These are phyloP conservation scores for Cordyceps militaris DNA, from an alignment of 2,329 filamentous ascomycete species.

Conservation along the genomic window DNA sequence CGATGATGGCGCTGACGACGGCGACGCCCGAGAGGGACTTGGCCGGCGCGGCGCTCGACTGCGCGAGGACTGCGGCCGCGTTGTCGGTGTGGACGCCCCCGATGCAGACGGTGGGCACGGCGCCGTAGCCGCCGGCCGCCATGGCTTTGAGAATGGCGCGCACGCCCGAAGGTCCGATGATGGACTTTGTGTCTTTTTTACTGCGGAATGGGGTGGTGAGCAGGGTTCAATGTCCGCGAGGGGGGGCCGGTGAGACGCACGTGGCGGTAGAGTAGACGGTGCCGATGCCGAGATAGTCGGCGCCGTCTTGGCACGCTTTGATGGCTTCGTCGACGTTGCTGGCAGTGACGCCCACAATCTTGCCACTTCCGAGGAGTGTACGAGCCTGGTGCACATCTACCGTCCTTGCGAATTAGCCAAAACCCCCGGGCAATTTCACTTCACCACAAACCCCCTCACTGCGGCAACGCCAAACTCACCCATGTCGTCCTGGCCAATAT, in stretches of 20 bases:
- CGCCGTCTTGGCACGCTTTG: conserved; percentile 65
- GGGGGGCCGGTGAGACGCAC: conserved; percentile 32
- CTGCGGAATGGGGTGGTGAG: conserved; percentile 31
- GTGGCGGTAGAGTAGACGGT: conserved; percentile 83
- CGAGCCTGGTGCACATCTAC: conserved; percentile 47
- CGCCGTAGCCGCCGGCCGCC: conserved; percentile 34
- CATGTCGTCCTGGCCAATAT: conserved; percentile 93
- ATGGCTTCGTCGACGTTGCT: conserved; percentile 66
- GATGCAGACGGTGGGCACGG: conserved; percentile 69
- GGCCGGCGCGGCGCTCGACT: conserved; percentile 42
- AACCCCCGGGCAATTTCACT: no score
- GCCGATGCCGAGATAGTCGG: conserved; percentile 85
- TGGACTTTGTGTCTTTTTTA: conserved; percentile 74
- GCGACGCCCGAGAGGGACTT: conserved; percentile 74
- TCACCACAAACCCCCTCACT: no score
- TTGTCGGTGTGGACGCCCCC: conserved; percentile 80
- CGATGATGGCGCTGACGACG: conserved; percentile 83
- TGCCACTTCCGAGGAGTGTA: conserved; percentile 61
- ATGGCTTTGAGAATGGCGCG: conserved; percentile 50
- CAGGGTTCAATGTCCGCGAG: not conserved
- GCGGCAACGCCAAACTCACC: conserved; percentile 37
- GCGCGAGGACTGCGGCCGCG: conserved; percentile 64
- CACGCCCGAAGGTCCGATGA: conserved; percentile 51
- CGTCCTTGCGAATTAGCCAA: no score
- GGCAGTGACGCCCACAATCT: conserved; percentile 87